Evolutionary conservation across 164 flowering plant species (phyloP), one percentile per base, ranked within the genome.

Genomic region (Tetrastigma voinierianum): DNA sequence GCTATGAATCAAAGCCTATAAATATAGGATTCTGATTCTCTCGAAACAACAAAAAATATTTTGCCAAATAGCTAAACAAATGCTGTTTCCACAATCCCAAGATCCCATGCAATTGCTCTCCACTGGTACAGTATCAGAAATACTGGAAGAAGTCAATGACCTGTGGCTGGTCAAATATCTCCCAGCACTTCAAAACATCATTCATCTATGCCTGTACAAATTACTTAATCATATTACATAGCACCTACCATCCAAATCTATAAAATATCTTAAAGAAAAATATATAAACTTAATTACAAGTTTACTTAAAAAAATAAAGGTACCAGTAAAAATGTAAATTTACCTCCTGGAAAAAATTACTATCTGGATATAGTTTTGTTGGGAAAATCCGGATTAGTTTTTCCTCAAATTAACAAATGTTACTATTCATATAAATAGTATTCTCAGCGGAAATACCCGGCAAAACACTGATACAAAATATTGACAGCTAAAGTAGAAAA

Each of bases 271-370:
- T 32, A 32, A 32, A 32, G 40, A 32, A 32, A 32, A n/a, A n/a
- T n/a, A 32, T 32, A 32, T 4, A 32, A 32, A 32, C 6, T 32
- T 32, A 32, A 32, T 32, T 32, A 4, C 40, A 32, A 32, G 40
- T 32, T 32, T 32, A 32, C 40, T 32, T 32, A 32, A 32, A 32
- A n/a, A 32, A 53, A 9, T 24, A 67, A 54, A 18, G 53, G 10
- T 4, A 45, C 24, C 47, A 51, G 4, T 4, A 70, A 15, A 32
- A 44, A 25, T 43, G 45, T 2, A 13, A 67, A 53, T 3, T 74
- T 80, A 89, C 98, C 98, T 92, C 91, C 74, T 89, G n/a, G n/a
- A 96, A 96, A 72, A 93, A 92, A 76, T 87, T 90, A 72, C 96
- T 93, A 62, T 90, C 82, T 43, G n/a, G 99, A 78, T 87, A 96